Base-by-base conservation (phyloP, 306 rosid species). In the Malus orientalis region DNA sequence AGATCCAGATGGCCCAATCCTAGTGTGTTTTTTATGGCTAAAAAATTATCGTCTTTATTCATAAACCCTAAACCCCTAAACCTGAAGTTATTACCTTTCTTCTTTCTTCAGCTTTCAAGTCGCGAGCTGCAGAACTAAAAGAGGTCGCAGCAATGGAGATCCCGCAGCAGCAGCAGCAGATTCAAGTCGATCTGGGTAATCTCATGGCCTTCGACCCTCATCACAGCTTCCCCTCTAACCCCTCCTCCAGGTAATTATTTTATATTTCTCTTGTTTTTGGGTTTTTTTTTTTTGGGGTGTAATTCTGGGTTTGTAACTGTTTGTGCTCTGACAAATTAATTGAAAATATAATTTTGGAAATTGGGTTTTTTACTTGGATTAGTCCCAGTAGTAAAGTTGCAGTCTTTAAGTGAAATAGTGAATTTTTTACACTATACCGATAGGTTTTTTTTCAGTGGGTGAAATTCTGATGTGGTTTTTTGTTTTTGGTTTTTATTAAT, bases 171-270 rank as follows among this genome's bases (percentile, higher is more conserved):
- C 55, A 76, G 18, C 69, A 76, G 20, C 55, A 76, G 18, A 74
- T 76, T 25, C 89, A 87, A 74, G 67, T 94, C 27, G 97, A 92
- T 88, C 86, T 94, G 6, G 96, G 98, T 19, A 81, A 87, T 70
- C 95, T 94, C 55, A 74, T 81, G 92, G 95, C 91, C 8, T 89
- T 83, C 65, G 80, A 92, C 40, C 77, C 90, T 75, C 85, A 87
- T 69, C 85, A 85, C 61, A 40, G 58, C 13, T 84, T 86, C 67
- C 81, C 91, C 70, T 84, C 94, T 44, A 73, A 63, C 2, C 80
- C 83, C 36, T 84, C 88, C 25, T 84, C 87, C 32, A 87, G 87
- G 90, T 89, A 14, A 6, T 11, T 19, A 36, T 66, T 13, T 5
- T 20, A 3, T 20, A 66, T 33, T 27, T 49, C 6, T 8, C 4